These are phyloP conservation scores for Leccinum fibrillosum DNA, from an alignment of 768 basidiomycete genomes.

Conservation along the genomic window DNA sequence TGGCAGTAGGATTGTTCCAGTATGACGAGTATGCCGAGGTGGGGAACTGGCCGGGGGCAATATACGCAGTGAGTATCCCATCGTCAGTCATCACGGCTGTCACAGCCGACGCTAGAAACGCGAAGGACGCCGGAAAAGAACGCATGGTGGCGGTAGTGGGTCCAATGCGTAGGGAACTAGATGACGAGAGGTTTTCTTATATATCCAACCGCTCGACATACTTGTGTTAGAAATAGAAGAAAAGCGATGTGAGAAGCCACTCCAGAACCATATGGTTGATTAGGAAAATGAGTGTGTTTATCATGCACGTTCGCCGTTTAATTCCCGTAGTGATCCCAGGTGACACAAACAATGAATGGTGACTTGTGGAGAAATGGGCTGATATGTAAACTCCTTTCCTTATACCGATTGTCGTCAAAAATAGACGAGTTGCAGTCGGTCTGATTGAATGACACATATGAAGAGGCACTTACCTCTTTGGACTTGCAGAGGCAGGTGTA, in stretches of 20 bases:
- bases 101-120: slow-evolving; percentile 11
- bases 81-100: slow-evolving; percentile 6
- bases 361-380: not conserved
- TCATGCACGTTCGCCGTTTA: slow-evolving; percentile 15
- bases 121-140: slow-evolving; percentile 7
- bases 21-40: slow-evolving; percentile 58
- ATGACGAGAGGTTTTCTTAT: not conserved
- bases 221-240: not conserved
- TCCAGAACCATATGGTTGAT: not conserved
- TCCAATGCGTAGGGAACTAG: not conserved
- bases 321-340: not conserved
- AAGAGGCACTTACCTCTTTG: not conserved
- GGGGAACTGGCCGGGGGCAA: slow-evolving; percentile 60
- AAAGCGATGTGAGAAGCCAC: not conserved
- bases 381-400: too few relatives aligned
- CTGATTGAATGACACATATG: too few relatives aligned
- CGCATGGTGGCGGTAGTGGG: slow-evolving; percentile 13
- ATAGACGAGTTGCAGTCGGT: not conserved
- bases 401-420: not conserved
- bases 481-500: not conserved
- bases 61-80: slow-evolving; percentile 40
- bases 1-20: slow-evolving; percentile 68
- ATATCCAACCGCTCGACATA: not conserved
- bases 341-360: not conserved
- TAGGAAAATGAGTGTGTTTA: not conserved